Base-by-base conservation (phyloP, 2,329 filamentous ascomycete genomes). In the Coniochaeta sp. region DNA sequence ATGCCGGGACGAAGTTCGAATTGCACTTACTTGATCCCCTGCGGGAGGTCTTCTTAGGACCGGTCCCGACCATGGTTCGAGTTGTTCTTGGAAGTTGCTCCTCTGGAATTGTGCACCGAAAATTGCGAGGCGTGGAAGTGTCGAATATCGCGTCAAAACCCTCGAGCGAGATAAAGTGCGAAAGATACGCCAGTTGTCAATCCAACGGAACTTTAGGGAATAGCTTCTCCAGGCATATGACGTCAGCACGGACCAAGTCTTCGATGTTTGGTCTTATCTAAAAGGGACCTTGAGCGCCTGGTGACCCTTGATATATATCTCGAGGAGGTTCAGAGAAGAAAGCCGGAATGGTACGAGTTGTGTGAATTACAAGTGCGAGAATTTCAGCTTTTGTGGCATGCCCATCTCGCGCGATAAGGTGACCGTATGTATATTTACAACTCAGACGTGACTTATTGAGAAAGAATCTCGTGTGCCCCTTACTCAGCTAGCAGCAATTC, bases 41-140 rank as follows among this genome's bases (percentile, higher is more conserved):
- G 70, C 87, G 85, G 76, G 85, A 87, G 47, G 85, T 80, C 70
- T 80, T 82, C 73, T 84, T 85, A 64, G 86, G 83, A 71, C 84
- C 83, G 63, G 87, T 68, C 69, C 83, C 82, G 66, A 88, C 85
- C 87, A 89, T 89, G 57, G 61, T 74, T 66, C 16, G 14, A 34
- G 1, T 8, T 36, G n/a, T 9, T 52, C 47, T 17, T 52, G 26
- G 9, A n/a, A 17, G 47, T 2, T 52, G 14, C 14, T 52, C 47
- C 47, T 31, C 26, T 26, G 47, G 26, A 31, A 24, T 31, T 28
- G 28, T 52, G 47, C 14, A n/a, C n/a, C n/a, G n/a, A n/a, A n/a
- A n/a, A n/a, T n/a, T n/a, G n/a, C n/a, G n/a, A n/a, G n/a, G n/a
- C n/a, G n/a, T n/a, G n/a, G n/a, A n/a, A 47, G 26, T 28, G 17